Evolutionary conservation across 1,139 yeast genomes (phyloP).

Genomic region (Suhomyces bolitotheri): DNA sequence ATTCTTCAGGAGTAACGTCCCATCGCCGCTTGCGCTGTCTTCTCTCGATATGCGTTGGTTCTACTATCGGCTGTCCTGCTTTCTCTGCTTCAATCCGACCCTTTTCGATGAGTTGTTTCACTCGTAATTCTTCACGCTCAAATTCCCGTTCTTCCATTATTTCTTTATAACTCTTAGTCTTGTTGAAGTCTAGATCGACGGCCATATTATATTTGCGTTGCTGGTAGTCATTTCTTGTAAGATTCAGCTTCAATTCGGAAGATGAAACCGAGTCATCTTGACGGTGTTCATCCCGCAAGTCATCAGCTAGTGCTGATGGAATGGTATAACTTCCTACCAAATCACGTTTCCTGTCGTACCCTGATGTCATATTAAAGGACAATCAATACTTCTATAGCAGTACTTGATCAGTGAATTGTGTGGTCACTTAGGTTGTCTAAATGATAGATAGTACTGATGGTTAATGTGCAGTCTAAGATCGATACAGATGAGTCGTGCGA

Average conservation of each 20-base stretch:
- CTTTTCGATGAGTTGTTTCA: constrained; percentile 19
- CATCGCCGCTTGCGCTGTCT: constrained; percentile 23
- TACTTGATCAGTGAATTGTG: too few relatives aligned
- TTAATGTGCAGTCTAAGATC: constrained; percentile 1
- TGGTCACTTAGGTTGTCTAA: too few relatives aligned
- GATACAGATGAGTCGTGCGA: constrained; percentile 20
- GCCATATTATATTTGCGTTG: constrained; percentile 26
- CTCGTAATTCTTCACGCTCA: constrained; percentile 33
- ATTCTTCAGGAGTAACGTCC: constrained; percentile 40
- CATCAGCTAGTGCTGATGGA: constrained; percentile 29
- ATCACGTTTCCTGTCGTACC: constrained; percentile 17
- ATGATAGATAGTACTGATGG: too few relatives aligned
- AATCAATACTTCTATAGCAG: too few relatives aligned
- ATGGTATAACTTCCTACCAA: constrained; percentile 36
- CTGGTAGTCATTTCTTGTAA: constrained; percentile 21
- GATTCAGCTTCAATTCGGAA: constrained; percentile 21
- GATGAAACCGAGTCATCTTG: constrained; percentile 33
- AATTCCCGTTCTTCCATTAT: constrained; percentile 37
- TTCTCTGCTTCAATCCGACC: constrained; percentile 21
- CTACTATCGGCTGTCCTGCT: constrained; percentile 15
- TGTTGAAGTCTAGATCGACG: constrained; percentile 26
- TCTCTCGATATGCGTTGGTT: constrained; percentile 19
- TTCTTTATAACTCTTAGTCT: constrained; percentile 32
- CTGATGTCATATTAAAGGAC: constrained; percentile 7
- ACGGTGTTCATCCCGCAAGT: constrained; percentile 33